Conservation (phyloP, 768 basidiomycete species). For the Russula dissimulans region DNA sequence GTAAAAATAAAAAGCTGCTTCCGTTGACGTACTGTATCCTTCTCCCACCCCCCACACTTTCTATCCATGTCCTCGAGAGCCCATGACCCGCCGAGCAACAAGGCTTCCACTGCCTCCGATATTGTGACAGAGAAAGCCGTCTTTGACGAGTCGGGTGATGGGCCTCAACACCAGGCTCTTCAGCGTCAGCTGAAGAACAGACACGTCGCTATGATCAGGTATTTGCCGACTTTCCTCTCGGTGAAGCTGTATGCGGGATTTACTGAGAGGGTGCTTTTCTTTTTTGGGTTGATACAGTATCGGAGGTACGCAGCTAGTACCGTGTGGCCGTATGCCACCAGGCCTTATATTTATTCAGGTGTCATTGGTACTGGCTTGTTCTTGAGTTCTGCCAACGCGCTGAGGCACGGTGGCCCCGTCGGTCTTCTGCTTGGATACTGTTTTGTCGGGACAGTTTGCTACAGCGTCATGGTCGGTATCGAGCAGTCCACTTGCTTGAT, state of each 20-base stretch:
- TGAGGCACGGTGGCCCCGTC: constrained; percentile 55
- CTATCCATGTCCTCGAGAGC: neutral
- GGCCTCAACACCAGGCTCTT: constrained; percentile 2
- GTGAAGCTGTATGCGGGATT: neutral
- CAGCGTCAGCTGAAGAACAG: constrained; percentile 40
- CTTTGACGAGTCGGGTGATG: neutral
- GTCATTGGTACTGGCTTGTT: constrained; percentile 35
- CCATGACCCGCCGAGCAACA: neutral
- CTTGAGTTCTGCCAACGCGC: constrained; percentile 39
- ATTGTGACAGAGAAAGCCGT: neutral
- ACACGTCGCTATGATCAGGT: constrained; percentile 80
- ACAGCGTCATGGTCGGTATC: constrained; percentile 53
- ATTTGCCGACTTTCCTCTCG: constrained; percentile 1
- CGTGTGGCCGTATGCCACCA: neutral
- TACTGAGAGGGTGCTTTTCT: neutral
- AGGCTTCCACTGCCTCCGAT: neutral
- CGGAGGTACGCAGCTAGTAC: constrained; percentile 22
- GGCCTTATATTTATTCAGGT: constrained; percentile 6
- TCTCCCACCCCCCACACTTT: neutral
- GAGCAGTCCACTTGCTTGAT: no score
- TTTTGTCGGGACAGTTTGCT: constrained; percentile 57
- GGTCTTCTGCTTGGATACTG: constrained; percentile 69
- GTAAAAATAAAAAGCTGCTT: neutral
- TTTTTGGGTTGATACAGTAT: constrained; percentile 21
- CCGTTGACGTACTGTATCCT: neutral